Conservation (phyloP, 225 moss, liverwort and hornwort species). For the Thuidium tamariscinum region DNA sequence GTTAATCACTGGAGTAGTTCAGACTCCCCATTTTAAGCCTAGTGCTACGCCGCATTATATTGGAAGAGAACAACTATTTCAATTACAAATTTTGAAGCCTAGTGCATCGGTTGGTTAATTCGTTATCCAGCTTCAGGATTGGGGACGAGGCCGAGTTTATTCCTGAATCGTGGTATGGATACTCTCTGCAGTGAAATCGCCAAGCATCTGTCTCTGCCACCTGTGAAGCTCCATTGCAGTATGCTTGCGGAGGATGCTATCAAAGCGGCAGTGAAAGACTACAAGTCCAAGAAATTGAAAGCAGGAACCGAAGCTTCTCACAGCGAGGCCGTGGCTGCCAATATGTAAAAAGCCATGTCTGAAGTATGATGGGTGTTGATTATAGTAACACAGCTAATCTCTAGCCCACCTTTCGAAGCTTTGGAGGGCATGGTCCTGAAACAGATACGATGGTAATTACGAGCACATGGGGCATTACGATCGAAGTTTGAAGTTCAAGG, state of each 20-base stretch:
- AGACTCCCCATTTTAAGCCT: background rate
- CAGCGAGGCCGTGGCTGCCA: background rate
- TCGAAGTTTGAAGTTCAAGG: background rate
- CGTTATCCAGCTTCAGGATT: background rate
- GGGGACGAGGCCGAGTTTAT: background rate
- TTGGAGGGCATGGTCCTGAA: background rate
- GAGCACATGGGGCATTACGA: background rate
- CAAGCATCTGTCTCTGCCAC: conserved; percentile 74
- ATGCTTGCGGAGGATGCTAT: conserved; percentile 86
- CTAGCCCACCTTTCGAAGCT: background rate
- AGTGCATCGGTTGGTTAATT: background rate
- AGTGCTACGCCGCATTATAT: background rate
- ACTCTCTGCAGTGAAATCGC: conserved; percentile 62
- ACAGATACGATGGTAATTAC: background rate
- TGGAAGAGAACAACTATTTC: background rate
- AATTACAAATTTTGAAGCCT: background rate
- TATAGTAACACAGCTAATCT: background rate
- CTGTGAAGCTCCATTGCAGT: conserved; percentile 80
- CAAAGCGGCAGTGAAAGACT: conserved; percentile 67
- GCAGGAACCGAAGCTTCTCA: background rate
- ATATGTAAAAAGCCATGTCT: background rate
- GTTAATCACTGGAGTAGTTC: background rate
- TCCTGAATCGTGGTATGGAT: background rate
- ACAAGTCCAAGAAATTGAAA: conserved; percentile 56
- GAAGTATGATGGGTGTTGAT: background rate